phyloP scores from a whole-genome alignment of 257 asterid species.

The Nicotiana noctiflora region DNA sequence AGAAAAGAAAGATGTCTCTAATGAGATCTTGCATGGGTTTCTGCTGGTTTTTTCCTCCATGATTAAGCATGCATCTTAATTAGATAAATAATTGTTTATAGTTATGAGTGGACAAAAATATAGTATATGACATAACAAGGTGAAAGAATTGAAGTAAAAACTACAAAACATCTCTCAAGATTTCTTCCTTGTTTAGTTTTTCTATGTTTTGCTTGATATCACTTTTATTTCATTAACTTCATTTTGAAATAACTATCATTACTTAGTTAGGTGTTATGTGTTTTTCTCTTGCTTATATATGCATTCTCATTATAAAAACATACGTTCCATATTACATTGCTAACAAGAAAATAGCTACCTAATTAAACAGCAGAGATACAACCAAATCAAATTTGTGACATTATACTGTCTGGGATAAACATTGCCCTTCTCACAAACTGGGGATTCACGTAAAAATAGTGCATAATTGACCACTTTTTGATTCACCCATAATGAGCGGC shows the following conservation, averaged over 20 bases:
- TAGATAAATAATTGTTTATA: neutral
- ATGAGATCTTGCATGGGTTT: neutral
- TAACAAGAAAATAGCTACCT: neutral
- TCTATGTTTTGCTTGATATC: neutral
- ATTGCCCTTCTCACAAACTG: neutral
- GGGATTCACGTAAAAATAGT: neutral
- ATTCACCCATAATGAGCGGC: neutral
- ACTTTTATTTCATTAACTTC: neutral
- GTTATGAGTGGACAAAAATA: neutral
- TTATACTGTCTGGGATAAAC: neutral
- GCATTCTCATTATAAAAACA: neutral
- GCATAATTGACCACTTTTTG: too few relatives aligned
- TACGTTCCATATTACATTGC: neutral
- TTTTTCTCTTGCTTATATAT: neutral
- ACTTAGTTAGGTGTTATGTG: neutral
- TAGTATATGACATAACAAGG: neutral
- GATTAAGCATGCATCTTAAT: constrained; percentile 1
- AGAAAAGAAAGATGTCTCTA: neutral
- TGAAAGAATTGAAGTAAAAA: neutral
- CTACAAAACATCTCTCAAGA: neutral
- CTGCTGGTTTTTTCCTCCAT: neutral
- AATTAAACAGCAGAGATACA: neutral
- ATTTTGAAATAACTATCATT: neutral
- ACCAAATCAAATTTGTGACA: neutral
- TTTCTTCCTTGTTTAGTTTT: neutral